Conservation (phyloP, 495 filamentous ascomycete genomes). For the Rostrohypoxylon terebratum region DNA sequence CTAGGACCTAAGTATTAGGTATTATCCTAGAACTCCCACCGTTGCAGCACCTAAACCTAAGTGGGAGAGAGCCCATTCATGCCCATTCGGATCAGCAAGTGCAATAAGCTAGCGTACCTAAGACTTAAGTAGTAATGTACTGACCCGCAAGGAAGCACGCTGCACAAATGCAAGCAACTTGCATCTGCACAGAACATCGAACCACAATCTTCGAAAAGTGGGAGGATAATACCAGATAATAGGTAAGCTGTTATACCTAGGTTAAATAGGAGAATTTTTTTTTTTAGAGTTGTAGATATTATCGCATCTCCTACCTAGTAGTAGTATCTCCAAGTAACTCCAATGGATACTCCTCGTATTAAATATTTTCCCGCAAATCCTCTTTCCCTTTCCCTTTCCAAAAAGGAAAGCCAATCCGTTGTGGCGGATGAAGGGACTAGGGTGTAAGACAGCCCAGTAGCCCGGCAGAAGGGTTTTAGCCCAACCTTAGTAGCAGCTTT, state of each 20-base stretch:
- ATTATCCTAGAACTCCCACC: slow-evolving; percentile 32
- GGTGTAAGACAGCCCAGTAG: slow-evolving; percentile 27
- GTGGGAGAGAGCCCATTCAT: no score
- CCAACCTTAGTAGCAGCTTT: neutral
- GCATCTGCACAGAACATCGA: slow-evolving; percentile 39
- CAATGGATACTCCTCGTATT: slow-evolving; percentile 10
- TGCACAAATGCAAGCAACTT: slow-evolving; percentile 31
- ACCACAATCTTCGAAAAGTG: slow-evolving; percentile 25
- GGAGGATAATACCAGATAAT: slow-evolving; percentile 8
- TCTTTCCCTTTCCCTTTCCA: slow-evolving; percentile 21
- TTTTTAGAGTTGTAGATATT: slow-evolving; percentile 5
- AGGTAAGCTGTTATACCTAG: slow-evolving; percentile 19
- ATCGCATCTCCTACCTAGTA: no score
- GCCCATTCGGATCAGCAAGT: slow-evolving; percentile 33
- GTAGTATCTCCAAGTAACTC: neutral
- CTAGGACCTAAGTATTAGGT: no score
- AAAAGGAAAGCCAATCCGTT: slow-evolving; percentile 37
- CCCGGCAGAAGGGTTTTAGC: slow-evolving; percentile 24
- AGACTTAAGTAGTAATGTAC: no score
- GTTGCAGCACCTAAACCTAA: slow-evolving; percentile 29
- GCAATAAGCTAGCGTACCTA: slow-evolving; percentile 7
- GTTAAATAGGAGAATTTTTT: slow-evolving; percentile 27
- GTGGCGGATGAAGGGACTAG: slow-evolving; percentile 22
- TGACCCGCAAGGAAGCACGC: slow-evolving; percentile 21
- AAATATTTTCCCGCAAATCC: slow-evolving; percentile 17